phyloP scores from a whole-genome alignment of 2,329 filamentous ascomycete genomes.

The Sclerotinia minor region DNA sequence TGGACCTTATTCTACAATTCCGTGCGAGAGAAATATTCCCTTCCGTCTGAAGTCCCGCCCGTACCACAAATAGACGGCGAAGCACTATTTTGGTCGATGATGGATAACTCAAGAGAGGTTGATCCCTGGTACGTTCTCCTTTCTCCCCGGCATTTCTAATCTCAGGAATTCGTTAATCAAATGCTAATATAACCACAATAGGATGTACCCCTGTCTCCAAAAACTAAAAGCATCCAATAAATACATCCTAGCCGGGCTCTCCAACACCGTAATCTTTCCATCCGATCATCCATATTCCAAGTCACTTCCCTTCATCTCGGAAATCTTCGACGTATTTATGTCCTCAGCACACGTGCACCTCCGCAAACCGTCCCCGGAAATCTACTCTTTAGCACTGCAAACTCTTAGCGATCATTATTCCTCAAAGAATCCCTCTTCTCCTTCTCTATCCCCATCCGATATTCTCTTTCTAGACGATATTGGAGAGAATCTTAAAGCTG shows the following conservation, averaged over 20 bases:
- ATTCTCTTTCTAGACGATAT: slow-evolving; percentile 86
- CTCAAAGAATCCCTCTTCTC: slow-evolving; percentile 28
- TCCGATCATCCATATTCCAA: slow-evolving; percentile 62
- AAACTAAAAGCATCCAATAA: slow-evolving; percentile 62
- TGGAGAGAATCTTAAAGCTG: slow-evolving; percentile 86
- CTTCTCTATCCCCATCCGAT: slow-evolving; percentile 59
- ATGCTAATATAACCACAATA: not conserved
- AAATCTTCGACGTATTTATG: slow-evolving; percentile 82
- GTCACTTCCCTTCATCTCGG: slow-evolving; percentile 47
- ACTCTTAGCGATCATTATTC: slow-evolving; percentile 1
- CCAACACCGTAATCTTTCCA: slow-evolving; percentile 88
- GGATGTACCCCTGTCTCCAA: slow-evolving; percentile 81
- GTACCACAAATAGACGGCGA: slow-evolving; percentile 75
- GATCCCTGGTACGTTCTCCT: slow-evolving; percentile 59
- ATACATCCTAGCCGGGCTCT: slow-evolving; percentile 78
- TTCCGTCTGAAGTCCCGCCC: slow-evolving; percentile 53
- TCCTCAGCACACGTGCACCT: slow-evolving; percentile 83
- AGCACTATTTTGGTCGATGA: slow-evolving; percentile 89
- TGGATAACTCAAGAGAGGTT: slow-evolving; percentile 65
- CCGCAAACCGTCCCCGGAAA: slow-evolving; percentile 79
- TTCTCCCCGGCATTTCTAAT: not conserved
- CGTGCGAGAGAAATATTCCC: slow-evolving; percentile 42
- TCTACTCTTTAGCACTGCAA: slow-evolving; percentile 67
- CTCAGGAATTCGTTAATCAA: no score
- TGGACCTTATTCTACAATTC: slow-evolving; percentile 68